These are phyloP conservation scores for Chrysopogon serrulatus DNA, from an alignment of 176 grass and related monocot species.

Conservation along the genomic window DNA sequence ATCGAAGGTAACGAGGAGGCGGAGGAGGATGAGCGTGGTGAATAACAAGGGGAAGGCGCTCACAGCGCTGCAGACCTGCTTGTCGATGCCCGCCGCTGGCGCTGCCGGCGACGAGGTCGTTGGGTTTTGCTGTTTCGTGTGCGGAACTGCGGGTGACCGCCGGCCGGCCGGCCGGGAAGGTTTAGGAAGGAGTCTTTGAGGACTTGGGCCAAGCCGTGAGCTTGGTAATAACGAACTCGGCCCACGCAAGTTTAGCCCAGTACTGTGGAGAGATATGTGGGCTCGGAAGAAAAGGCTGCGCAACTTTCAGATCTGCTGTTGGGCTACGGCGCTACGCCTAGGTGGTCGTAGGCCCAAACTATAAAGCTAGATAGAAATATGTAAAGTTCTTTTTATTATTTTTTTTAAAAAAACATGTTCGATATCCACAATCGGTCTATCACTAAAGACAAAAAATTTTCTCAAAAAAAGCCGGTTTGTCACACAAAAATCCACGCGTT, in stretches of 20 bases:
- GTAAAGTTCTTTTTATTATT: too few species aligned
- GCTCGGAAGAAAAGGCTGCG: background rate
- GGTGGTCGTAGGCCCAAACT: too few species aligned
- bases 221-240: background rate
- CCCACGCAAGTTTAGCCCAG: background rate
- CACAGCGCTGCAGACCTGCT: background rate
- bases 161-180: background rate
- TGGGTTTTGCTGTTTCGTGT: background rate
- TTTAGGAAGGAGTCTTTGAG: background rate
- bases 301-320: too few species aligned
- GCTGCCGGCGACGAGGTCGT: constrained; percentile 16
- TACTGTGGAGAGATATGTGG: background rate
- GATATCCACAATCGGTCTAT: too few species aligned
- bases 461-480: too few species aligned
- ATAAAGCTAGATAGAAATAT: too few species aligned
- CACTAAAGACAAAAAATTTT: too few species aligned
- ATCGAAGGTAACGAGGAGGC: background rate
- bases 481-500: too few species aligned
- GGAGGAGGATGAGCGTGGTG: background rate
- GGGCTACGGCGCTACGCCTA: too few species aligned
- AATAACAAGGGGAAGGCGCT: background rate
- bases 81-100: background rate
- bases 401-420: too few species aligned
- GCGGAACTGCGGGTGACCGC: background rate
- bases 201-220: background rate